Base-by-base conservation (phyloP, 139 green algal species). In the Edaphochlamys debaryana region DNA sequence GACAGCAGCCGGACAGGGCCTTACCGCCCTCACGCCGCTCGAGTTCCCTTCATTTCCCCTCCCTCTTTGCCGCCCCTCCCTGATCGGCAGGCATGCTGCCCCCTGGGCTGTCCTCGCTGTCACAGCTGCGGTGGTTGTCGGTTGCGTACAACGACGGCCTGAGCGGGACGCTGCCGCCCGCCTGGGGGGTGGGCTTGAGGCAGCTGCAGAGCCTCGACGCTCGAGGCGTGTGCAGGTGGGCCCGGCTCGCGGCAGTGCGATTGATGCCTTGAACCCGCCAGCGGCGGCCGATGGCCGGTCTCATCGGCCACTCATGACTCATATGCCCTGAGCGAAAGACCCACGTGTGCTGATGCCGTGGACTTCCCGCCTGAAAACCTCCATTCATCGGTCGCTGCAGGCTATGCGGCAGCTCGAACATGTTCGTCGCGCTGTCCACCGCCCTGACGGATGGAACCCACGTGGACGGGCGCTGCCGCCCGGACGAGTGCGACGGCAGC, bases 351-450 rank as follows among this genome's bases (percentile, higher is more conserved):
- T 13, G 45, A 22, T 22, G 45, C 45, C 11, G 45, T 13, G 9
- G 45, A 54, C 19, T 25, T 32, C 13, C 41, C 30, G 1, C 27
- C 37, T 56, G 32, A n/a, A n/a, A n/a, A n/a, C 37, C 20, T 2
- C 9, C 2, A 23, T 41, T 17, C 68, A 25, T 75, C 45, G 40
- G 2, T 30, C 40, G 32, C 32, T 54, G 8, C 56, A 80, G 73
- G 54, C 29, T 80, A 56, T 80, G 73, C 54, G 73, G 73, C 37
- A 40, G 27, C 73, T 58, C 56, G 2, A 19, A 23, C 73, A 69
- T 80, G 27, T 58, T 80, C 9, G 7, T 0, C 4, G 9, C 13
- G 15, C 29, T 41, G 20, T 29, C 13, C 7, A 30, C 22, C 2
- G 37, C 38, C 6, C 27, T 56, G 25, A 42, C 37, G 25, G 58